Base-by-base conservation (phyloP, 2,329 filamentous ascomycete species). In the Pestalotiopsis sp. region DNA sequence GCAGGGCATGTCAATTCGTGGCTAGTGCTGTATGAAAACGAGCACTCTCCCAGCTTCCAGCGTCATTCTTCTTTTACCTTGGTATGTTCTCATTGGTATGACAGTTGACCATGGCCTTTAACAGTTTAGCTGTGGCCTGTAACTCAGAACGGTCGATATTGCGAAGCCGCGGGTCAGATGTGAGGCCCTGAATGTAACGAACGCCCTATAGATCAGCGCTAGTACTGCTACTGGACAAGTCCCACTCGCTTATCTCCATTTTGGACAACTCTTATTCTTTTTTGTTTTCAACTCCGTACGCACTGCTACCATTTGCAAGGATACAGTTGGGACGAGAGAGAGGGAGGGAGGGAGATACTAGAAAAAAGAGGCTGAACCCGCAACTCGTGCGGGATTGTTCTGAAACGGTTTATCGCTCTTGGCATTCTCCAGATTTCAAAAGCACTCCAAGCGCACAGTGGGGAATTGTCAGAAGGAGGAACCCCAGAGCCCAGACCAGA, bases 261-360 rank as follows among this genome's bases (percentile, higher is more conserved):
- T n/a, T 52, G 17, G 68, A 73, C 72, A 70, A 73, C 68, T 70
- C 71, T 70, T 70, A 56, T 40, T 71, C 69, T 64, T 71, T 69
- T 70, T 72, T 70, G 64, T 68, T 64, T 71, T 69, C 69, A 70
- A 35, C 30, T 35, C 30, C 30, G 30, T 35, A 35, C 30, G 30
- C 9, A 35, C 30, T 35, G 7, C 30, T 35, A 35, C 30, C 30
- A 35, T 35, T 35, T 35, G 30, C 30, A 35, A 35, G 30, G 30
- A 35, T 35, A 35, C 30, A 35, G 6, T 7, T 35, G 70, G 68
- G 73, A 48, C 7, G 20, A 52, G 44, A n/a, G 17, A n/a, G 44
- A 22, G 11, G 22, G 3, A 3, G 44, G 14, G 72, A 74, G 73
- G 69, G 68, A 72, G 72, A 68, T 58, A 66, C n/a, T n/a, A 67